A percentile compares a stretch with the other conserved stretches of the same genome.
phyloP scores from a whole-genome alignment of 257 asterid species.

The Nicotiana otophora region DNA sequence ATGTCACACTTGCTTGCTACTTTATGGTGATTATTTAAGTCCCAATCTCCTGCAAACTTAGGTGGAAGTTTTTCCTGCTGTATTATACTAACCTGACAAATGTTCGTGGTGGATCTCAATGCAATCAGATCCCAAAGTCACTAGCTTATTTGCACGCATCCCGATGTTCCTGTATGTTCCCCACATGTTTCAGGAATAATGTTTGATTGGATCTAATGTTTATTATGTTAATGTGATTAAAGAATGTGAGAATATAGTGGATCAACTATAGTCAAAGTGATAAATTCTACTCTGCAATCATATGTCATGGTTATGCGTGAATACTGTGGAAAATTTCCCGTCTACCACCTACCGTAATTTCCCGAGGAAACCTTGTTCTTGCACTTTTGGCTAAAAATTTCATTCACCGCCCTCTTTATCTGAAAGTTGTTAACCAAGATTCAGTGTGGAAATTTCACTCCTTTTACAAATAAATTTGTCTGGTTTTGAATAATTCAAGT shows the following conservation, averaged over 20 bases:
- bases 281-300: neutral
- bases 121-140: neutral
- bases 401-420: neutral
- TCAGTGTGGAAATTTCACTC: neutral
- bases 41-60: neutral
- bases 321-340: no score
- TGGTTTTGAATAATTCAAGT: neutral
- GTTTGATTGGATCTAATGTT: neutral
- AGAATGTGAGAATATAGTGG: neutral
- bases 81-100: neutral
- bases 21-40: constrained; percentile 1
- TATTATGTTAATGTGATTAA: neutral
- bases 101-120: neutral
- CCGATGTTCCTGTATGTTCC: neutral
- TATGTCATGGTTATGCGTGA: neutral
- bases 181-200: neutral
- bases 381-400: neutral
- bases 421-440: no score
- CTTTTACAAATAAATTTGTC: neutral
- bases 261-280: no score
- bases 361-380: neutral
- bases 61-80: neutral
- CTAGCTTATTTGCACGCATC: neutral
- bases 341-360: neutral
- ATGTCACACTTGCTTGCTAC: neutral